Base-by-base conservation (phyloP, 495 filamentous ascomycete species). In the Penicillium roqueforti region DNA sequence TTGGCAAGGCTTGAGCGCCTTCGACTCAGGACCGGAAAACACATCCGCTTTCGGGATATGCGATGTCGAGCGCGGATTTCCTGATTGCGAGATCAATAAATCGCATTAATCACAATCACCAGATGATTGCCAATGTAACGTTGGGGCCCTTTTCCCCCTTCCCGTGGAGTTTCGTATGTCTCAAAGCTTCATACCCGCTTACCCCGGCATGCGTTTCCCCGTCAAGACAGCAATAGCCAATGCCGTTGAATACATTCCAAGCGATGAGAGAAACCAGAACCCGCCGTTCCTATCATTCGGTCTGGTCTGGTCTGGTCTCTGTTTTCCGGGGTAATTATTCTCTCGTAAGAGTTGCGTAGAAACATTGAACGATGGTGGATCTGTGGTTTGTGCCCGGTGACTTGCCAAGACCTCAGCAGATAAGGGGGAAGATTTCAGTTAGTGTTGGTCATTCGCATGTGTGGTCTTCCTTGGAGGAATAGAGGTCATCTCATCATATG, bases 291-390 rank as follows among this genome's bases (percentile, higher is more conserved):
- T 8, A 36, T 36, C 32, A 8, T 28, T 19, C 19, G 16, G 31
- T 38, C 36, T n/a, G 6, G 14, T 47, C 45, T 22, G 39, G 23
- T 26, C 55, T 31, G 31, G 46, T 28, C n/a, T 28, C 16, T 45
- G 4, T 28, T 28, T 20, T 67, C 63, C 41, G 63, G 63, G 61
- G 61, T 67, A 67, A 66, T 62, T 65, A 51, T 39, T 62, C 59
- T 67, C 64, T 67, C 64, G 64, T 67, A 67, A 65, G 22, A 50
- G 26, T 42, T 28, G 28, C 16, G 18, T 37, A 47, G 37, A 19
- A n/a, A 10, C 26, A 41, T 34, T 34, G 56, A 51, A 36, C 49
- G 34, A 19, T 3, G 42, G 60, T 66, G 63, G 63, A 66, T 63
- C 62, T 46, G 51, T 46, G 51, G 38, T 31, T 11, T 31, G 28